These are phyloP conservation scores for Hypericum androsaemum DNA, from an alignment of 345 rosid species.

Conservation along the genomic window DNA sequence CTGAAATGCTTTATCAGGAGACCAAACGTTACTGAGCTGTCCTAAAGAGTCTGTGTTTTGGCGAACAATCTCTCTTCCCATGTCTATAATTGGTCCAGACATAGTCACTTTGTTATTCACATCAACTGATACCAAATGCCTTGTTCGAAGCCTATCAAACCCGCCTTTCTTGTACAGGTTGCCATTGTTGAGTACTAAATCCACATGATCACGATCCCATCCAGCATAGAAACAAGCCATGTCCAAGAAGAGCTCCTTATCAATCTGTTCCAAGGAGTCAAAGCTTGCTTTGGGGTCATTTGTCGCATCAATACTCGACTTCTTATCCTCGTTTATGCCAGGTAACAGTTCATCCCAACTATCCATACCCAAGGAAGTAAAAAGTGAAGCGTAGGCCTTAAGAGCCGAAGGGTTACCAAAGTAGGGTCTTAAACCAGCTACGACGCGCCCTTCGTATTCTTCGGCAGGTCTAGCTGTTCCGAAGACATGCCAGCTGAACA, in stretches of 20 bases:
- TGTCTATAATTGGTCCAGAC: slow-evolving; percentile 8
- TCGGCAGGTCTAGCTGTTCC: no score
- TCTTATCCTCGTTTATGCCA: not conserved
- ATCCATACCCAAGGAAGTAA: no score
- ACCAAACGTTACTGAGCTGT: not conserved
- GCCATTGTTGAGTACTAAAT: not conserved
- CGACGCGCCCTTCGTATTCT: no score
- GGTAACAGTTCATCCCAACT: no score
- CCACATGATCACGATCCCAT: not conserved
- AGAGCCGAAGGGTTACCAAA: no score
- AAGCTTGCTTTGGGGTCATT: slow-evolving; percentile 4
- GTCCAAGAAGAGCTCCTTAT: slow-evolving; percentile 8
- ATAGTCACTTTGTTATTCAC: not conserved
- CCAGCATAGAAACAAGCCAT: slow-evolving; percentile 12
- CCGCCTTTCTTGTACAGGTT: not conserved
- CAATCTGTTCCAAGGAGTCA: slow-evolving; percentile 2
- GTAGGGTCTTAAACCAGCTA: no score
- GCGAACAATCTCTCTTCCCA: slow-evolving; percentile 5
- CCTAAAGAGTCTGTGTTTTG: not conserved
- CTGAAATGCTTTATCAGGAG: not conserved
- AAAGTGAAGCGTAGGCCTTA: no score
- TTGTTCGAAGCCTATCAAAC: not conserved
- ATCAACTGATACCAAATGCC: not conserved
- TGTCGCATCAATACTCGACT: not conserved
- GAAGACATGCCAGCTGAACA: no score